A percentile compares a stretch with the other conserved stretches of the same genome.
Conservation (phyloP, 1,284 basidiomycete species). For the Ustilago hordei region DNA sequence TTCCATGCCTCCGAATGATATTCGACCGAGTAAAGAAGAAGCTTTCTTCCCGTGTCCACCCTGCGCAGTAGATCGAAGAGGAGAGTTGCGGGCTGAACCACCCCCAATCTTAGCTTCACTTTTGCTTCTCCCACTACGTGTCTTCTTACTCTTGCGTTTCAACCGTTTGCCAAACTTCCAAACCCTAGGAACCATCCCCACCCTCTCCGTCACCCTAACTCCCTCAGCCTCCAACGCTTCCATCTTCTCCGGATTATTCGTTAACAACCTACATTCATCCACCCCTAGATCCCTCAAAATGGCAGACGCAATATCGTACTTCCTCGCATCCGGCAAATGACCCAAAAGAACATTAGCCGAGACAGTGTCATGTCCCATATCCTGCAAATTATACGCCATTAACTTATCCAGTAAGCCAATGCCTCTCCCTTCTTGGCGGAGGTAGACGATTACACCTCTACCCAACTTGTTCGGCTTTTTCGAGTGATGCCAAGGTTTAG, state of each 20-base stretch:
- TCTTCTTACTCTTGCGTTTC: slow-evolving; percentile 27
- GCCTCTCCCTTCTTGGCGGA: slow-evolving; percentile 98
- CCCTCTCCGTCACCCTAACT: slow-evolving; percentile 82
- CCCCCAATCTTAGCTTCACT: neutral
- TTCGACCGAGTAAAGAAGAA: slow-evolving; percentile 26
- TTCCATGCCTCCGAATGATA: slow-evolving; percentile 28
- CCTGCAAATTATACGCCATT: slow-evolving; percentile 96
- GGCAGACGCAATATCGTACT: slow-evolving; percentile 89
- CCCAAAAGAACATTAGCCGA: slow-evolving; percentile 95
- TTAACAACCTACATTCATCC: slow-evolving; percentile 79
- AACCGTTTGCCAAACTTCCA: slow-evolving; percentile 74
- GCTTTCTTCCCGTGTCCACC: slow-evolving; percentile 4
- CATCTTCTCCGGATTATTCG: slow-evolving; percentile 98
- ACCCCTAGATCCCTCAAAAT: slow-evolving; percentile 90
- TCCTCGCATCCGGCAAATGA: slow-evolving; percentile 91
- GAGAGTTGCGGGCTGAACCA: neutral
- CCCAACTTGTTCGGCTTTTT: slow-evolving; percentile 20
- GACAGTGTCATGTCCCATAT: slow-evolving; percentile 97
- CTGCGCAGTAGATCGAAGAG: neutral
- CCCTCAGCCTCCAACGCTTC: slow-evolving; percentile 86
- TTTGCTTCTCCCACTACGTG: slow-evolving; percentile 4
- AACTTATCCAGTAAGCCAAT: slow-evolving; percentile 97
- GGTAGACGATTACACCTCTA: slow-evolving; percentile 90
- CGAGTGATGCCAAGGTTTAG: slow-evolving; percentile 64
- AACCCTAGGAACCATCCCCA: slow-evolving; percentile 92